phyloP scores from a whole-genome alignment of 768 basidiomycete genomes.

The Harrya chromipes region DNA sequence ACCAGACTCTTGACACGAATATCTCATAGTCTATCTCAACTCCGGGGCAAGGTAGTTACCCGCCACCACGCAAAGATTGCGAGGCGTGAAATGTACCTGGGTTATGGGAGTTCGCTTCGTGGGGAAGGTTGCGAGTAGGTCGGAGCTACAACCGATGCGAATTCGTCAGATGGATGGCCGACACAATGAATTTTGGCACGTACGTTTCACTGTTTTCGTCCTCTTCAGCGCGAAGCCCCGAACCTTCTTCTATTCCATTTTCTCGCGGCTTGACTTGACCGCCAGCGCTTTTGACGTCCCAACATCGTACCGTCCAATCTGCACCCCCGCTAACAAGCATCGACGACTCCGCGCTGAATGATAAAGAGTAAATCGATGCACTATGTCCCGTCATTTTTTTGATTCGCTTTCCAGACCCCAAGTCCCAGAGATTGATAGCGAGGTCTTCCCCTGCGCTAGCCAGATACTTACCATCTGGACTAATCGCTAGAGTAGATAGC shows the following conservation, averaged over 20 bases:
- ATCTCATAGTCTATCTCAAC: slow-evolving; percentile 34
- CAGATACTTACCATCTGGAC: slow-evolving; percentile 91
- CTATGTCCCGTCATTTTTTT: slow-evolving; percentile 97
- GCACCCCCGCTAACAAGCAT: slow-evolving; percentile 88
- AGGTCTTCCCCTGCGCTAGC: slow-evolving; percentile 92
- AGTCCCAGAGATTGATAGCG: slow-evolving; percentile 94
- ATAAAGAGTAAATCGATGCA: slow-evolving; percentile 82
- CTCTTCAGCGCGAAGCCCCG: slow-evolving; percentile 35
- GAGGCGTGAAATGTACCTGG: slow-evolving; percentile 90
- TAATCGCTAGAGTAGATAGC: slow-evolving; percentile 81
- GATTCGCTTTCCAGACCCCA: slow-evolving; percentile 89
- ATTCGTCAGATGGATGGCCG: neutral
- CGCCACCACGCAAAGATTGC: slow-evolving; percentile 89
- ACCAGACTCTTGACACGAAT: neutral
- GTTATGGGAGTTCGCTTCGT: slow-evolving; percentile 95
- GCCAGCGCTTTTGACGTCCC: slow-evolving; percentile 88
- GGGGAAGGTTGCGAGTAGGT: slow-evolving; percentile 86
- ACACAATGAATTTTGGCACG: slow-evolving; percentile 27
- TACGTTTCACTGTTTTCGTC: slow-evolving; percentile 72
- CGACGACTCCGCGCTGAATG: slow-evolving; percentile 90
- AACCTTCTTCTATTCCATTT: slow-evolving; percentile 43
- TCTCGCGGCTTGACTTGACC: slow-evolving; percentile 59
- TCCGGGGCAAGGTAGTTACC: slow-evolving; percentile 70
- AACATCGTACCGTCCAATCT: slow-evolving; percentile 97
- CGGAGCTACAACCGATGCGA: slow-evolving; percentile 49